Base-by-base conservation (phyloP, 106 monocot species). In the Cymbidium sinense region DNA sequence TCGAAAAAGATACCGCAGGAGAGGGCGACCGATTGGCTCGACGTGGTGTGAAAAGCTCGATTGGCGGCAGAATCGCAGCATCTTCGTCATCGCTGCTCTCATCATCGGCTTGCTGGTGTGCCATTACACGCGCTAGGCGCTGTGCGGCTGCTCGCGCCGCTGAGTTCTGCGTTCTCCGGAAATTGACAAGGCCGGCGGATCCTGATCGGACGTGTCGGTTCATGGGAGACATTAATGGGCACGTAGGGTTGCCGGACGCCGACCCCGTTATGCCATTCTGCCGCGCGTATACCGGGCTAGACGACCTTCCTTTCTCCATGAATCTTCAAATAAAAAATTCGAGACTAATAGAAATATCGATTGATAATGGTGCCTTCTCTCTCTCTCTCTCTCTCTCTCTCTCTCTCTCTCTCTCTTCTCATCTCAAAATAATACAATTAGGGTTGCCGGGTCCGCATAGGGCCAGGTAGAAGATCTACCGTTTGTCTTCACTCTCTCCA, bases 61-160 rank as follows among this genome's bases (percentile, higher is more conserved):
- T 30, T 18, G 79, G 77, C 9, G 77, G 77, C 11, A 28, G 73
- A 13, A 39, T 30, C 25, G 65, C 30, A 30, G 7, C 20, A 34
- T 82, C 82, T 4, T 78, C 75, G 34, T 74, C 77, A 1, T 80
- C 84, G 36, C 77, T 70, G 41, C 52, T 64, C 52, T 73, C 86
- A 9, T 80, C 82, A 6, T 58, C 79, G 37, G 76, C 54, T 21
- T 72, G 30, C 70, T 71, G 50, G 52, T 80, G 78, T 8, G 91
- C 91, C 86, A 91, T 86, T 43, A 82, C 88, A 8, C 82, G 81
- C 29, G 91, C 91, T 41, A 88, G 81, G 23, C 88, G 76, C 80
- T 88, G 86, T 9, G 86, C 86, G 15, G 91, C 91, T 12, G 79
- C 86, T 43, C 86, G 86, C 44, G 91, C 82, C 15, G 88, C 86